These are phyloP conservation scores for Elasticomyces elasticus DNA, from an alignment of 495 filamentous ascomycete genomes.

Conservation along the genomic window DNA sequence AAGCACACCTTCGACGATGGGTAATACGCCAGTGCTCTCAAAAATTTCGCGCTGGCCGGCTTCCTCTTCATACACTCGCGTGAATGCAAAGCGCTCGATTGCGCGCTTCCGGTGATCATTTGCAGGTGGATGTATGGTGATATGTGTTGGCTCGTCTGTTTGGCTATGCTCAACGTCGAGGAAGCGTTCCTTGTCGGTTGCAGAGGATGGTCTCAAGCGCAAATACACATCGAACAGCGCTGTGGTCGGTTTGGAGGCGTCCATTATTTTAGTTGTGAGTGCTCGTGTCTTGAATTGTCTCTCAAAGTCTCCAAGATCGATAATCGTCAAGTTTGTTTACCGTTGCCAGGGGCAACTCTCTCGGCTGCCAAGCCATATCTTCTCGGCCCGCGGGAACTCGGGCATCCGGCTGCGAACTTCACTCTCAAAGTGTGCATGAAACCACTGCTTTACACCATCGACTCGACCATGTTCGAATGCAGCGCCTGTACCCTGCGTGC, in stretches of 20 bases:
- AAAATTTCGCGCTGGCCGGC: slow-evolving; percentile 80
- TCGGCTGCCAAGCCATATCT: too few species aligned
- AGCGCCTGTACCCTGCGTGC: slow-evolving; percentile 13
- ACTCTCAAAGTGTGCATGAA: neutral
- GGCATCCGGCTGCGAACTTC: too few species aligned
- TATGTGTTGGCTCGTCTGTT: slow-evolving; percentile 53
- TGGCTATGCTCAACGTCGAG: slow-evolving; percentile 58
- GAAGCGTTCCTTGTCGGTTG: slow-evolving; percentile 51
- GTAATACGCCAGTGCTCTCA: slow-evolving; percentile 64
- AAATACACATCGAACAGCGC: slow-evolving; percentile 86
- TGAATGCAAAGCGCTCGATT: slow-evolving; percentile 90
- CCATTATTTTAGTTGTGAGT: slow-evolving; percentile 8
- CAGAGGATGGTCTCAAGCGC: slow-evolving; percentile 65
- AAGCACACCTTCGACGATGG: slow-evolving; percentile 68
- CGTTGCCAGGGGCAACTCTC: too few species aligned
- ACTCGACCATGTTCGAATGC: slow-evolving; percentile 17
- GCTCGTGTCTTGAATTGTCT: neutral
- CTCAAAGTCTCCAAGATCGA: neutral
- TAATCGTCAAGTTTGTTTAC: too few species aligned
- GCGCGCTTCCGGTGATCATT: slow-evolving; percentile 65
- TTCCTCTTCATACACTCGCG: slow-evolving; percentile 80
- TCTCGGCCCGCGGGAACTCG: too few species aligned
- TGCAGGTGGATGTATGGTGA: slow-evolving; percentile 75
- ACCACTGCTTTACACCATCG: neutral
- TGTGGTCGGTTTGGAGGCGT: slow-evolving; percentile 21